Evolutionary conservation across 2,329 filamentous ascomycete species (phyloP), one percentile per base, ranked within the genome.

Genomic region (Pseudogymnoascus pannorum): DNA sequence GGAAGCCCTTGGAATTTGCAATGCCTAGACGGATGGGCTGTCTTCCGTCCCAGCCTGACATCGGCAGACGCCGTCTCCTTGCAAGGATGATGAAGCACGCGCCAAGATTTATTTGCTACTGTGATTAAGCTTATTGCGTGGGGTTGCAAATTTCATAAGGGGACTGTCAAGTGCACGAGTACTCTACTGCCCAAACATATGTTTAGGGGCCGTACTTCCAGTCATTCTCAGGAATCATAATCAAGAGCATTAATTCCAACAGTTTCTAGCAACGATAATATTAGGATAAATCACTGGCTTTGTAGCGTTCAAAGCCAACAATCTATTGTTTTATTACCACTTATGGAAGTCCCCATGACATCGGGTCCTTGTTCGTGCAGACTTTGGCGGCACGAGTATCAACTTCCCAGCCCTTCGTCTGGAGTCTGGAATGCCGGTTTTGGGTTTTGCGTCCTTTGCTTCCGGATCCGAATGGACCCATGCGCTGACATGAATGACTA

Each of bases 81-180:
- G 24, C 44, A 51, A 51, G 44, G 44, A 29, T 51, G 14, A 51
- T 51, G 44, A 51, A 29, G 44, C 44, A 51, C 44, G 24, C 44
- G 44, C 44, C 44, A 51, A 51, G 44, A n/a, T 16, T 51, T 44
- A 8, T 11, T 29, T 5, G 11, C 7, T n/a, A 16, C 22, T 51
- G 44, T 16, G 22, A 51, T 29, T 51, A 51, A 51, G 44, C 44
- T 51, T 51, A 51, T 51, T 51, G 24, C 44, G 44, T 51, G 44
- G 44, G 24, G 44, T 51, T 51, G 22, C 14, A n/a, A 16, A 51
- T 51, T 29, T 51, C 8, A 24, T 24, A 29, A 29, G n/a, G n/a
- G n/a, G n/a, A n/a, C n/a, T n/a, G n/a, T n/a, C n/a, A n/a, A n/a
- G n/a, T n/a, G n/a, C n/a, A n/a, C n/a, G n/a, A n/a, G n/a, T n/a